These are phyloP conservation scores for Oenanthe sinensis DNA, from an alignment of 129 eudicot species.

Conservation along the genomic window DNA sequence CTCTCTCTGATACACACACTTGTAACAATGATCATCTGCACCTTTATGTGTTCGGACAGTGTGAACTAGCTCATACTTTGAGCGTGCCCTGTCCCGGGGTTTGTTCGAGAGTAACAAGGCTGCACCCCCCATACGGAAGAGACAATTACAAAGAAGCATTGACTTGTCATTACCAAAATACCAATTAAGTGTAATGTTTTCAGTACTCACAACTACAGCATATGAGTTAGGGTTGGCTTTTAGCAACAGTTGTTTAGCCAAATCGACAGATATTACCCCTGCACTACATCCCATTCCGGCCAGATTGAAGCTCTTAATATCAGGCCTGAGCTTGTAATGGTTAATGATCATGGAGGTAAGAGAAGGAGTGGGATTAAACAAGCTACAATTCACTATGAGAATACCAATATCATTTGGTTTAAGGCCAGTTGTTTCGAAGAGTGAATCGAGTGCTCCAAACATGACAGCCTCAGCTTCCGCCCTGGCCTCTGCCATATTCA, in stretches of 20 bases:
- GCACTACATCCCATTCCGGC: conserved; percentile 97
- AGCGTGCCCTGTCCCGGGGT: conserved; percentile 34
- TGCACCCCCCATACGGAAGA: conserved; percentile 95
- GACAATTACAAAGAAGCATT: conserved; percentile 83
- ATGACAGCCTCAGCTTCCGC: conserved; percentile 76
- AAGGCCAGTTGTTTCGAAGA: conserved; percentile 51
- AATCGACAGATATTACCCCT: conserved; percentile 68
- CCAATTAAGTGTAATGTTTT: conserved; percentile 84
- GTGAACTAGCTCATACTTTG: conserved; percentile 73
- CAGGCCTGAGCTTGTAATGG: conserved; percentile 69
- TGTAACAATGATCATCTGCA: conserved; percentile 68
- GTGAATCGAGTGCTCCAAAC: conserved; percentile 68
- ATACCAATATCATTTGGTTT: conserved; percentile 59
- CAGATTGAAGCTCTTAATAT: conserved; percentile 64
- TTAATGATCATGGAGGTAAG: conserved; percentile 89
- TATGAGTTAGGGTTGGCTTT: conserved; percentile 55
- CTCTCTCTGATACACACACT: conserved; percentile 74
- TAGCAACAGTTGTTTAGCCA: conserved; percentile 52
- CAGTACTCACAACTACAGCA: conserved; percentile 76
- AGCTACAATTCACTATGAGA: conserved; percentile 73
- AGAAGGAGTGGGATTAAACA: conserved; percentile 88
- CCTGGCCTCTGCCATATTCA: conserved; percentile 62
- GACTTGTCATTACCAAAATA: conserved; percentile 82
- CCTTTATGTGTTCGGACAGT: conserved; percentile 87
- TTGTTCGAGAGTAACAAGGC: conserved; percentile 72